Percentiles rank a stretch among this genome's conserved stretches.
Evolutionary conservation across 1,284 basidiomycete species (phyloP).

Genomic region (Cutaneotrichosporon sp.): DNA sequence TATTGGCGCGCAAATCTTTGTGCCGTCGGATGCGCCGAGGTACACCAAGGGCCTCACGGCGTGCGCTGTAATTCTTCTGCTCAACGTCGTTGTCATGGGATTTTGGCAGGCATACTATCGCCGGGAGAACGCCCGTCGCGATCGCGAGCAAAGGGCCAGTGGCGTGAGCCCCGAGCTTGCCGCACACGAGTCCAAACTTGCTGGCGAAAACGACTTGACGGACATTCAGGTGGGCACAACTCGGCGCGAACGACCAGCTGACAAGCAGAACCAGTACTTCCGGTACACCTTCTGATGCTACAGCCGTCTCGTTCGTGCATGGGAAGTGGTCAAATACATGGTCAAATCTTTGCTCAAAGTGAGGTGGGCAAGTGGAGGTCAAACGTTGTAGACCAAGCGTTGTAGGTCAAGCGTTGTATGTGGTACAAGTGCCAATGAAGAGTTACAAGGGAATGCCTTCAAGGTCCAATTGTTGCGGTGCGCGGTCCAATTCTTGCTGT

Average conservation of each 20-base stretch:
- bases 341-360: no score
- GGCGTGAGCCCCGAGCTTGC: background rate
- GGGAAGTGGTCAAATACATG: no score
- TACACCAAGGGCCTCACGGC: slow-evolving; percentile 19
- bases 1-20: slow-evolving; percentile 24
- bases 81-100: slow-evolving; percentile 1
- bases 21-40: slow-evolving; percentile 19
- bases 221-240: slow-evolving; percentile 5
- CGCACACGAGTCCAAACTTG: slow-evolving; percentile 2
- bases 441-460: no score
- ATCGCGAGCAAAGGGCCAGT: background rate
- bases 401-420: no score
- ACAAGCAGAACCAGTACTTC: slow-evolving; percentile 15
- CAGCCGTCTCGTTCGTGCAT: no score
- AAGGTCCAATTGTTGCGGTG: no score
- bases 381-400: no score
- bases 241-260: slow-evolving; percentile 1
- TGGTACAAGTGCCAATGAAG: no score
- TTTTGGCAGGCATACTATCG: slow-evolving; percentile 10
- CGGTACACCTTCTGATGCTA: slow-evolving; percentile 5
- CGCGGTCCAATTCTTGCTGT: no score
- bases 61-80: slow-evolving; percentile 17
- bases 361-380: no score
- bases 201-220: slow-evolving; percentile 9
- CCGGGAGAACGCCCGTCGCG: slow-evolving; percentile 6